phyloP scores from a whole-genome alignment of 129 eudicot species.

The Smallanthus sonchifolius region DNA sequence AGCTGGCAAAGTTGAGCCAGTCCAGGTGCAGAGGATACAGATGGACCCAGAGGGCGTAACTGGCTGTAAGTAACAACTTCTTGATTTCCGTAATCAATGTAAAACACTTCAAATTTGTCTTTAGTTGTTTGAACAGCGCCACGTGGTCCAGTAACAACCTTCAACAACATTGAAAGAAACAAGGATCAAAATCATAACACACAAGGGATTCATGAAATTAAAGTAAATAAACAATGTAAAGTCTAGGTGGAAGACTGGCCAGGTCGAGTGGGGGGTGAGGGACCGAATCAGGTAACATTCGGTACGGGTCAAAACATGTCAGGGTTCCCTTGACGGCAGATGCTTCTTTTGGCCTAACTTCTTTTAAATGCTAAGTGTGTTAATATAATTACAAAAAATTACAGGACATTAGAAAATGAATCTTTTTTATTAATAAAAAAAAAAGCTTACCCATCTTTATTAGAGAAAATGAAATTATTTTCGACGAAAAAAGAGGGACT shows the following conservation, averaged over 20 bases:
- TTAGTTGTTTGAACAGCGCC: slow-evolving; percentile 61
- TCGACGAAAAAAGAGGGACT: background rate
- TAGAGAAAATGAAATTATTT: background rate
- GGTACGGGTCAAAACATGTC: background rate
- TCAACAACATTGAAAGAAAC: background rate
- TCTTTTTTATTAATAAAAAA: background rate
- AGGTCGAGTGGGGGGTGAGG: background rate
- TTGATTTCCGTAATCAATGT: slow-evolving; percentile 92
- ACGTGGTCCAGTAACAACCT: slow-evolving; percentile 84
- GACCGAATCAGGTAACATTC: background rate
- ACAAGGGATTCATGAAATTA: background rate
- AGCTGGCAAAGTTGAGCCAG: slow-evolving; percentile 90
- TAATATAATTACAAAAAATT: background rate
- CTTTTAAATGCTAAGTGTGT: background rate
- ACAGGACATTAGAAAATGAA: background rate
- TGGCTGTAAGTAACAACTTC: slow-evolving; percentile 66
- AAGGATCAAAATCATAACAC: background rate
- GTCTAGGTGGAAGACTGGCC: background rate
- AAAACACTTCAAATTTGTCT: slow-evolving; percentile 84
- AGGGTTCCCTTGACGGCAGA: background rate
- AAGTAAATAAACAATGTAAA: background rate
- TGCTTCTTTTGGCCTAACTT: background rate
- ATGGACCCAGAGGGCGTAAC: slow-evolving; percentile 72
- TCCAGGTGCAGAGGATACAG: slow-evolving; percentile 69
- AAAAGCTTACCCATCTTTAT: background rate